Percentiles rank a stretch among this genome's conserved stretches.
Evolutionary conservation across 2,329 filamentous ascomycete species (phyloP).

Genomic region (Didymella pinodella): DNA sequence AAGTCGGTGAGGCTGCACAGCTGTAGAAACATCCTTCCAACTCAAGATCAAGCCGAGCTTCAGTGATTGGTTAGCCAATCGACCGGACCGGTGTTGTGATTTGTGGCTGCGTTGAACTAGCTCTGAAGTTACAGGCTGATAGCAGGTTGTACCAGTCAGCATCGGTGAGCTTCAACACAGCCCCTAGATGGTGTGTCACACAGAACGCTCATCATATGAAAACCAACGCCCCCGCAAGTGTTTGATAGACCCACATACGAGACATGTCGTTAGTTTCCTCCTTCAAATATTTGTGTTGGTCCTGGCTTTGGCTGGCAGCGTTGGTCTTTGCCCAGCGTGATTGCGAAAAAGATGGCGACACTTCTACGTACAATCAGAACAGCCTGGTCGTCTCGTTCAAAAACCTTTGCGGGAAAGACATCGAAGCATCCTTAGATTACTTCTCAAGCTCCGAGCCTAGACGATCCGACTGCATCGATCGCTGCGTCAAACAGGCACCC

Average conservation of each 20-base stretch:
- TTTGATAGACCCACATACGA: neutral
- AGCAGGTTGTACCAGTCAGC: neutral
- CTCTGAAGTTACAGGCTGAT: neutral
- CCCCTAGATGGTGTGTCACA: conserved; percentile 1
- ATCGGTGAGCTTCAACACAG: neutral
- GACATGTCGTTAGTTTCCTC: neutral
- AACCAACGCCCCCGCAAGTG: neutral
- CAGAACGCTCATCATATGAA: conserved; percentile 1
- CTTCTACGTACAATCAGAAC: conserved; percentile 4
- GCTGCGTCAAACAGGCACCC: conserved; percentile 19
- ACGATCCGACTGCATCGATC: conserved; percentile 14
- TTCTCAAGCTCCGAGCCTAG: conserved; percentile 3
- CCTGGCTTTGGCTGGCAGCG: neutral
- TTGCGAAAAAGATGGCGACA: conserved; percentile 4
- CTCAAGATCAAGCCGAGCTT: neutral
- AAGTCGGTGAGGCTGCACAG: neutral
- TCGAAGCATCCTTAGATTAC: conserved; percentile 19
- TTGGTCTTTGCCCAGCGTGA: conserved; percentile 1
- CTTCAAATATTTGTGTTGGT: neutral
- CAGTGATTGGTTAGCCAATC: neutral
- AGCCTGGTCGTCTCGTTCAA: conserved; percentile 13
- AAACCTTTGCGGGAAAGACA: conserved; percentile 24
- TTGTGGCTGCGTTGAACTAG: neutral
- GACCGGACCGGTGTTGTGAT: neutral
- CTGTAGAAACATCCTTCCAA: neutral